Conservation (phyloP, 768 basidiomycete genomes). For the Krasilnikovozyma curviuscula region DNA sequence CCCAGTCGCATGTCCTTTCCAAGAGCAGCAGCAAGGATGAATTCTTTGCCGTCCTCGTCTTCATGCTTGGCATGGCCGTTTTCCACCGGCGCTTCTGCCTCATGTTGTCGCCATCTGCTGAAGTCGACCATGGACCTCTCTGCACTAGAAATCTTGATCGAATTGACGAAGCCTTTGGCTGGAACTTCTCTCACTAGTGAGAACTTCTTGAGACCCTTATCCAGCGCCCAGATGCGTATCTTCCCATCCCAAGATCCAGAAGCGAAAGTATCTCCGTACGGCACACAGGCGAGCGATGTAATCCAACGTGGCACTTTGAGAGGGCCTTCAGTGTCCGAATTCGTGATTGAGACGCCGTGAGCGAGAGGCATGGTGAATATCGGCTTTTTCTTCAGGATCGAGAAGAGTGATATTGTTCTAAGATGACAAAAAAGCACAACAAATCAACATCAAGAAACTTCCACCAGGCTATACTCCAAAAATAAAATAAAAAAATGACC, state of each 20-base stretch:
- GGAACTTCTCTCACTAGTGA: conserved; percentile 40
- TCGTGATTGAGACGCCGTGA: conserved; percentile 59
- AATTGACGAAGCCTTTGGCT: conserved; percentile 68
- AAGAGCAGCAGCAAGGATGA: conserved; percentile 42
- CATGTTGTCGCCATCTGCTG: conserved; percentile 27
- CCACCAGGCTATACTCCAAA: no score
- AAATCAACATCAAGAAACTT: no score
- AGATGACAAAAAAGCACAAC: not conserved
- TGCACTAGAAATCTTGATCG: conserved; percentile 55
- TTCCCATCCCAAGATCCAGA: conserved; percentile 88
- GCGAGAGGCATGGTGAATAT: conserved; percentile 67
- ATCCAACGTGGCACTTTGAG: conserved; percentile 77
- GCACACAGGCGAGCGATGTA: conserved; percentile 57
- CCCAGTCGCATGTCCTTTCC: conserved; percentile 80
- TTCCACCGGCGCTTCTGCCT: conserved; percentile 11
- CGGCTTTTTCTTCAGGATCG: conserved; percentile 82
- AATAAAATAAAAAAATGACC: conserved; percentile 23
- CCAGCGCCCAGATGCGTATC: conserved; percentile 80
- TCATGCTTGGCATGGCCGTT: conserved; percentile 10
- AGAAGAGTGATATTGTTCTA: conserved; percentile 85
- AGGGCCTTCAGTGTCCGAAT: conserved; percentile 52
- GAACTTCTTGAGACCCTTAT: conserved; percentile 59
- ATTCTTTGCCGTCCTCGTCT: conserved; percentile 8
- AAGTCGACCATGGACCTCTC: conserved; percentile 30
- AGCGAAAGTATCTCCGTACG: conserved; percentile 76